Evolutionary conservation across 805 yeast species (phyloP), one percentile per base, ranked within the genome.

Genomic region (Maudiozyma pseudohumilis): DNA sequence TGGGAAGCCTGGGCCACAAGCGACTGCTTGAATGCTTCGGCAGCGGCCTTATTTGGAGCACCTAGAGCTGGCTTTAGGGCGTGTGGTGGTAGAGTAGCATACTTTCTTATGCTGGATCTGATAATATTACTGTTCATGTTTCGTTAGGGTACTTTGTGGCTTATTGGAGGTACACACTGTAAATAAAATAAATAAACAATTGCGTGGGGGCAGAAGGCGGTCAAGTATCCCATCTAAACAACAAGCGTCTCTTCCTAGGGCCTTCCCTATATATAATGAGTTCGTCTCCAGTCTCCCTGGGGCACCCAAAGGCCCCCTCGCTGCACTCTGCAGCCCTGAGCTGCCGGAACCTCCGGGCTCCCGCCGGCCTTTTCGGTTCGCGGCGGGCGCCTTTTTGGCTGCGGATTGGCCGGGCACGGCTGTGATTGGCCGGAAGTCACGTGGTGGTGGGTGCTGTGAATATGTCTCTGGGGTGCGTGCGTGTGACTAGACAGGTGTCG

Each of bases 1-100:
- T 89, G 98, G 60, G 79, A 79, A 54, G 69, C 70, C 56, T 83
- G 73, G 49, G 80, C 84, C 50, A 75, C 73, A 46, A 70, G 45
- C 36, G 69, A 68, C 52, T 75, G 71, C 56, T 66, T 69, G 70
- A 76, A 86, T 25, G 75, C 85, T 50, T 75, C 72, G 45, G 86
- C 94, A 49, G 82, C 81, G 49, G 72, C 76, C 48, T 49, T 49
- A 47, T 61, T 53, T 35, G 60, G 60, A 64, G 69, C 61, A 37
- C 60, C 57, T 60, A 65, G 72, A 19, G 76, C 77, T 50, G 72
- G 72, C 43, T 66, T 56, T 44, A 58, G 38, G 34, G 70, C 70
- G 52, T 64, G 54, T 48, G 64, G 59, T 48, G 70, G 70, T 29
- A 65, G 49, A 20, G 55, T 52, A 31, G 61, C 49, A 42, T 56